Base-by-base conservation (phyloP, 176 grass and related monocot genomes). In the Luzula sylvatica region DNA sequence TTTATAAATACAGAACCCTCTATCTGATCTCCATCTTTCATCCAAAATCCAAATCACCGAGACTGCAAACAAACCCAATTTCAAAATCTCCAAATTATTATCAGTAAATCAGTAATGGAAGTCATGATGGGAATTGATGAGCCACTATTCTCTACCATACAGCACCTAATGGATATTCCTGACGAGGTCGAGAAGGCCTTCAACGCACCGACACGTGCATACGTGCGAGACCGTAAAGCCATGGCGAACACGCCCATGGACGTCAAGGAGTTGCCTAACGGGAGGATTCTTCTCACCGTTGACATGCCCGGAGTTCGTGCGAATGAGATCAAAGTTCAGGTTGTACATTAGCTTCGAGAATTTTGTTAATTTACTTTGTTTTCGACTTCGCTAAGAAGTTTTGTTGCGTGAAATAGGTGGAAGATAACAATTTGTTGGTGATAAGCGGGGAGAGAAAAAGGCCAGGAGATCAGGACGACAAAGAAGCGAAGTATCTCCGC, bases 241-340 rank as follows among this genome's bases (percentile, higher is more conserved):
- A 86, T 78, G 81, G 82, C 87, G 3, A 78, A 71, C 82, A 86
- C 82, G 1, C 82, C 81, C 2, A 76, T 80, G 58, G 82, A 86
- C 46, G 56, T 79, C 40, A 73, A 82, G 78, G 78, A 94, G 71
- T 43, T 86, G 3, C 82, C 77, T 1, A 75, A 70, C n/a, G 53
- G 72, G 5, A 18, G 46, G 21, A 46, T 76, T 47, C 53, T 72
- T 4, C 66, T 94, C 6, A 45, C 78, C 21, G 61, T 86, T 3
- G 77, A 66, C 56, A 76, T 79, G 77, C 77, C 82, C 7, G 81
- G 74, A 0, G 56, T 82, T 55, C 52, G 38, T 58, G 52, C 47
- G 4, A 65, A 65, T 17, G 77, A 86, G 38, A 50, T 86, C 46
- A 69, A 21, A 55, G 77, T 86, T 47, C 56, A 79, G 70, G 58